A percentile compares a stretch with the other conserved stretches of the same genome.
Evolutionary conservation across 257 asterid genomes (phyloP).

Genomic region (Petunia axillaris): DNA sequence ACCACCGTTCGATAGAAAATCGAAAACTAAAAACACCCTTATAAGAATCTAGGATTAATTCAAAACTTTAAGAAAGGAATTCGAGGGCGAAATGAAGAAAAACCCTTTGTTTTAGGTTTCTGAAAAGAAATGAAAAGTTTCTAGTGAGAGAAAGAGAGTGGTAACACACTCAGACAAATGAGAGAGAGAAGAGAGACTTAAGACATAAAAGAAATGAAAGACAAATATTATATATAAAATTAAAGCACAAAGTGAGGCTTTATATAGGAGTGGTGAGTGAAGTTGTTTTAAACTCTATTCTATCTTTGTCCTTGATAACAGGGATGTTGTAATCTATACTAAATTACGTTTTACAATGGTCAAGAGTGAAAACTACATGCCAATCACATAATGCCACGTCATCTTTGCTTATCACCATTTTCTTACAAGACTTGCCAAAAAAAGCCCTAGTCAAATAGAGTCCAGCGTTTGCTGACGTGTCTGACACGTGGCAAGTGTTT

Average conservation of each 20-base stretch:
- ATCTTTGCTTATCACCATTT: constrained; percentile 19
- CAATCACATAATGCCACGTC: constrained; percentile 1
- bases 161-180: neutral
- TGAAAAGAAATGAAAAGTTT: neutral
- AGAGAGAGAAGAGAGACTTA: neutral
- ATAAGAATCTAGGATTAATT: neutral
- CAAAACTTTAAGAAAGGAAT: neutral
- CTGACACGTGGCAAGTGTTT: neutral
- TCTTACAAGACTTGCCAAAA: neutral
- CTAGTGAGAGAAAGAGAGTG: neutral
- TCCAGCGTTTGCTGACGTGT: neutral
- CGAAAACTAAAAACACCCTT: neutral
- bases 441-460: constrained; percentile 29
- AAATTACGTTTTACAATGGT: neutral
- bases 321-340: neutral
- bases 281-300: constrained; percentile 17
- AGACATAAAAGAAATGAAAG: neutral
- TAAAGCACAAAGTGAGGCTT: neutral
- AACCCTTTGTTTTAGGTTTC: constrained; percentile 26
- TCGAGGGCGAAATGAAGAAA: neutral
- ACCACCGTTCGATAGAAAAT: constrained; percentile 6
- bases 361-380: neutral
- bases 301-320: neutral
- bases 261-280: neutral
- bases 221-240: too few relatives aligned